A percentile compares a stretch with the other conserved stretches of the same genome.
Evolutionary conservation across 345 rosid species (phyloP).

Genomic region (Rhodomyrtus tomentosa): DNA sequence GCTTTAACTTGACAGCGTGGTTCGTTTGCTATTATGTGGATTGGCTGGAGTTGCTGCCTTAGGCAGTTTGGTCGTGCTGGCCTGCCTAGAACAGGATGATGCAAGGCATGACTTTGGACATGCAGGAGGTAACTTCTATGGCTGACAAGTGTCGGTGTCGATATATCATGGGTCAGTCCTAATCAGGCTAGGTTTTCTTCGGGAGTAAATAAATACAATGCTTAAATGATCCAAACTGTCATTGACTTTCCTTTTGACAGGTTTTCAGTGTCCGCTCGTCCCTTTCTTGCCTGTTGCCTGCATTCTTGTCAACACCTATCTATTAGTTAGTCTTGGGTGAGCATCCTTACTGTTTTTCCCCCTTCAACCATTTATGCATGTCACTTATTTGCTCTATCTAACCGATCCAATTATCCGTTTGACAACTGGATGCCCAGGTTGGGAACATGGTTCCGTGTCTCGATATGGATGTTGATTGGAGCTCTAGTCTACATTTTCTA

Average conservation of each 20-base stretch:
- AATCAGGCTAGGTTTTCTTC: neutral
- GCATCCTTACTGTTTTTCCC: conserved; percentile 3
- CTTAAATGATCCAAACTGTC: neutral
- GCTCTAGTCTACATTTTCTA: conserved; percentile 52
- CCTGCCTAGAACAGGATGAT: conserved; percentile 66
- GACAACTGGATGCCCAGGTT: neutral
- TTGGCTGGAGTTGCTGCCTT: conserved; percentile 64
- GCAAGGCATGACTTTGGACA: conserved; percentile 88
- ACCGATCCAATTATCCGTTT: neutral
- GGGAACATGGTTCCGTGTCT: conserved; percentile 64
- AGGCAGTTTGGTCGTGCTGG: conserved; percentile 53
- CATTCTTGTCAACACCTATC: conserved; percentile 81
- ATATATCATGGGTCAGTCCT: neutral
- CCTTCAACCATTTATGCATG: neutral
- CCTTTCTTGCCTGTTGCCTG: conserved; percentile 77
- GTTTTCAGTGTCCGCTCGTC: conserved; percentile 83
- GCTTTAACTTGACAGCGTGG: conserved; percentile 23
- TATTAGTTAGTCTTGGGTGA: conserved; percentile 83
- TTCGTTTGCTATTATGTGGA: conserved; percentile 51
- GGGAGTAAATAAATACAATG: neutral
- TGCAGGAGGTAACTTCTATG: conserved; percentile 52
- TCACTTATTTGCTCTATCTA: neutral
- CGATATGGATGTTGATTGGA: conserved; percentile 62
- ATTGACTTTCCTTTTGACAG: conserved; percentile 18
- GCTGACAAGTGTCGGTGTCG: neutral